Evolutionary conservation across 495 filamentous ascomycete species (phyloP).

Genomic region (Xylaria venustula): DNA sequence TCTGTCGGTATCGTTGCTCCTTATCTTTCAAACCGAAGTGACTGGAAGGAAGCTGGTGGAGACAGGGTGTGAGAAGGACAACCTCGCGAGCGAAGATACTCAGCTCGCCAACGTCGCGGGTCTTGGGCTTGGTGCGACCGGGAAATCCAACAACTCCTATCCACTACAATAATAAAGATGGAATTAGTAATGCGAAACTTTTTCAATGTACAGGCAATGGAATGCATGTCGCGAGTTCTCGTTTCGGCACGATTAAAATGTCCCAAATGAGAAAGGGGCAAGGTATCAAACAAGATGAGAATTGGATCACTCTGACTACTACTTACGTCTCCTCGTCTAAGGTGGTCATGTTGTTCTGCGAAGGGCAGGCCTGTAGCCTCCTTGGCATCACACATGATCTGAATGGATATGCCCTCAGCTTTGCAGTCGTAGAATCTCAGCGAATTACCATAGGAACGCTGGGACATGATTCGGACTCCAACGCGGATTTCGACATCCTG

Average conservation of each 20-base stretch:
- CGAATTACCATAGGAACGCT: conserved; percentile 78
- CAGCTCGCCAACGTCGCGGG: conserved; percentile 79
- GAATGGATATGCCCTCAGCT: conserved; percentile 69
- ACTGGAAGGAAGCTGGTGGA: conserved; percentile 90
- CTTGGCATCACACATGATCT: conserved; percentile 88
- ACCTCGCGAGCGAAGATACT: conserved; percentile 91
- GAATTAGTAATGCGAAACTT: conserved; percentile 36
- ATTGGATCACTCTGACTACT: background rate
- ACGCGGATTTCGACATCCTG: conserved; percentile 70
- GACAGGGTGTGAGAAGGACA: conserved; percentile 80
- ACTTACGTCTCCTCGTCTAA: conserved; percentile 81
- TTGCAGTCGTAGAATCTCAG: conserved; percentile 91
- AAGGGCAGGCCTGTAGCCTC: conserved; percentile 64
- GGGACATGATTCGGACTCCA: conserved; percentile 85
- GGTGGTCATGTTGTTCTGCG: conserved; percentile 81
- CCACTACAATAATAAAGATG: conserved; percentile 17
- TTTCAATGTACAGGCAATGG: conserved; percentile 36
- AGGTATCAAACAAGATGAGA: too few species aligned
- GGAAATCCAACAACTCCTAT: conserved; percentile 74
- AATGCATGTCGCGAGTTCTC: background rate
- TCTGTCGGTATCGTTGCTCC: conserved; percentile 86
- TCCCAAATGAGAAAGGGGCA: background rate
- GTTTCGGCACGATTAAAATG: too few species aligned
- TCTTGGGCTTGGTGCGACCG: conserved; percentile 87
- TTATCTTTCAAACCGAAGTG: conserved; percentile 93